These are phyloP conservation scores for Blumeria graminis DNA, from an alignment of 2,329 filamentous ascomycete species.

Conservation along the genomic window DNA sequence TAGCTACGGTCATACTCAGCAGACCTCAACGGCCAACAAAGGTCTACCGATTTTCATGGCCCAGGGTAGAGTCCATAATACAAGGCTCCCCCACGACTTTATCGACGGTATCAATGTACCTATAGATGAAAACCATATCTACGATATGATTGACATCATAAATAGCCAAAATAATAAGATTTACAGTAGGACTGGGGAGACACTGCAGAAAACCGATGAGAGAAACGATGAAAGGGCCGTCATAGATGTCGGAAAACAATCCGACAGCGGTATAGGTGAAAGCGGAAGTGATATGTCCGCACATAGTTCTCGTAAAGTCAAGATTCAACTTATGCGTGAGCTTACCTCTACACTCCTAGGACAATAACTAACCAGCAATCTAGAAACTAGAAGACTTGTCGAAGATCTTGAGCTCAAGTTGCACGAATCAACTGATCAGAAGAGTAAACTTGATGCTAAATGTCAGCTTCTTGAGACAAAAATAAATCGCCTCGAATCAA, in stretches of 20 bases:
- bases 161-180: conserved; percentile 13
- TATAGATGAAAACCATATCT: conserved; percentile 36
- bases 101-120: conserved; percentile 31
- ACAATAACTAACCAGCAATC: neutral
- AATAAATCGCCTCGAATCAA: neutral
- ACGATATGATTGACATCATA: conserved; percentile 31
- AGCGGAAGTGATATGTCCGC: neutral
- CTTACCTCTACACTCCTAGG: neutral
- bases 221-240: neutral
- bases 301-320: neutral
- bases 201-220: neutral
- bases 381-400: conserved; percentile 18
- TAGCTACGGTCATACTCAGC: neutral
- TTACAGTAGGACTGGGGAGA: neutral
- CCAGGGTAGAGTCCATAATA: conserved; percentile 24
- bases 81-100: conserved; percentile 23
- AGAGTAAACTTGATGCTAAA: neutral
- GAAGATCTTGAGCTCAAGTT: conserved; percentile 8
- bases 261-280: conserved; percentile 1
- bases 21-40: conserved; percentile 20
- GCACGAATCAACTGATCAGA: neutral
- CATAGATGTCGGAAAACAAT: neutral
- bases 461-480: neutral
- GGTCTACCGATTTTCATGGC: conserved; percentile 23
- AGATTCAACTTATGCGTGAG: neutral